Base-by-base conservation (phyloP, 148 eudicot species). In the Silene conica region DNA sequence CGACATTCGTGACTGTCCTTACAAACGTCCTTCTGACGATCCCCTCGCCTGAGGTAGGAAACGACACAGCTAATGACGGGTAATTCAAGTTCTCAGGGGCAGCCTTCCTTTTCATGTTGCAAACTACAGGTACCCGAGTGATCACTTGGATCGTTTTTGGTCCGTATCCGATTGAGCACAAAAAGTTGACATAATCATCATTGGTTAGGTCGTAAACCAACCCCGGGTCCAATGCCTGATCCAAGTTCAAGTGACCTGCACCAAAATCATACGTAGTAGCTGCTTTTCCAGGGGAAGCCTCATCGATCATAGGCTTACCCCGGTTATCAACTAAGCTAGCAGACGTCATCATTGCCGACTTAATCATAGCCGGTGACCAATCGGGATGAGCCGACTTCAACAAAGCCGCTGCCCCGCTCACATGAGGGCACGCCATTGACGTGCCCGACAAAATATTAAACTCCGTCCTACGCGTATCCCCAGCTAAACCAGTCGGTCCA, bases 401-500 rank as follows among this genome's bases (percentile, higher is more conserved):
- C 83, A 95, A 73, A 0, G 99, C 99, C 0, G 99, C 99, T 0
- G 99, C 97, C 0, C 99, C 99, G 14, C 97, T 83, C 0, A 95
- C 94, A 64, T 95, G 99, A 0, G 99, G 99, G 48, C 89, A 87
- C 19, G 99, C 87, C 99, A 95, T 95, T 2, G 99, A 95, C 12
- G 99, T 95, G 0, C 99, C 99, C 0, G 99, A 95, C 0, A 95
- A 71, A 41, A 95, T 95, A 43, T 92, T 95, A 79, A 95, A 95
- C 80, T 92, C 97, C 0, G 89, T 77, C 58, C 84, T 83, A 5
- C 97, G 84, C 3, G 68, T 64, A 73, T 95, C 99, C 0, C 83
- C 82, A 26, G 86, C 92, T 18, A 92, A 73, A 9, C 97, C 97
- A 0, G 97, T 90, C 0, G 97, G 99, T 5, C 97, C 97, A 0